phyloP scores from a whole-genome alignment of 176 grass and related monocot genomes.

The Ensete ventricosum region DNA sequence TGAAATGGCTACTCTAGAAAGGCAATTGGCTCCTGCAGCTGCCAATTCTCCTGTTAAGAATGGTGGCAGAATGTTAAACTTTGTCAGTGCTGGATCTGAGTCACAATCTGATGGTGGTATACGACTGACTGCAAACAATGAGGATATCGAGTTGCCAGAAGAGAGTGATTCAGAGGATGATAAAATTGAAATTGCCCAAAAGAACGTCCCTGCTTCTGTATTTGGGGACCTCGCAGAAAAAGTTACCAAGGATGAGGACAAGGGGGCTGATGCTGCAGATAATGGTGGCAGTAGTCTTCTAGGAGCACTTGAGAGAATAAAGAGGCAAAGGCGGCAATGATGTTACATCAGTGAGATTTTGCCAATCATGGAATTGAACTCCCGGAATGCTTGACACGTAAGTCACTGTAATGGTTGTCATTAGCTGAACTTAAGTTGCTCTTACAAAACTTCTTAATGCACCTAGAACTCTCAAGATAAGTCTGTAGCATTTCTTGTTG shows the following conservation, averaged over 20 bases:
- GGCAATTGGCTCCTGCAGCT: conserved; percentile 48
- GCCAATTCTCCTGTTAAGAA: conserved; percentile 25
- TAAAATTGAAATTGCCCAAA: conserved; percentile 59
- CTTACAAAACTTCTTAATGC: too few relatives aligned
- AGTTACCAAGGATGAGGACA: conserved; percentile 44
- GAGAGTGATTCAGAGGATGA: conserved; percentile 66
- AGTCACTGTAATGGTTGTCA: too few relatives aligned
- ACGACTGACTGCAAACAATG: conserved; percentile 40
- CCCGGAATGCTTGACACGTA: neutral
- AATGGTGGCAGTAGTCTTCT: conserved; percentile 25
- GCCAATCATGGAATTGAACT: neutral
- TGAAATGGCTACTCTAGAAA: conserved; percentile 88
- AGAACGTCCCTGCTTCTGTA: conserved; percentile 57
- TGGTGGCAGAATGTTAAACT: conserved; percentile 51
- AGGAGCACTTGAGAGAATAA: conserved; percentile 90
- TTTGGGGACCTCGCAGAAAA: conserved; percentile 78
- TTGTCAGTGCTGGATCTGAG: conserved; percentile 72
- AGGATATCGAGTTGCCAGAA: conserved; percentile 90
- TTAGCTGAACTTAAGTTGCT: too few relatives aligned
- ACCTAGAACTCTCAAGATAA: too few relatives aligned
- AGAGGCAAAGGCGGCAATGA: conserved; percentile 55
- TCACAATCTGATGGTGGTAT: conserved; percentile 37
- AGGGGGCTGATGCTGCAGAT: conserved; percentile 39
- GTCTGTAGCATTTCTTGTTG: too few relatives aligned
- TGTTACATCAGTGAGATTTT: neutral